These are phyloP conservation scores for Fusarium sp. DNA, from an alignment of 2,329 filamentous ascomycete genomes.

Conservation along the genomic window DNA sequence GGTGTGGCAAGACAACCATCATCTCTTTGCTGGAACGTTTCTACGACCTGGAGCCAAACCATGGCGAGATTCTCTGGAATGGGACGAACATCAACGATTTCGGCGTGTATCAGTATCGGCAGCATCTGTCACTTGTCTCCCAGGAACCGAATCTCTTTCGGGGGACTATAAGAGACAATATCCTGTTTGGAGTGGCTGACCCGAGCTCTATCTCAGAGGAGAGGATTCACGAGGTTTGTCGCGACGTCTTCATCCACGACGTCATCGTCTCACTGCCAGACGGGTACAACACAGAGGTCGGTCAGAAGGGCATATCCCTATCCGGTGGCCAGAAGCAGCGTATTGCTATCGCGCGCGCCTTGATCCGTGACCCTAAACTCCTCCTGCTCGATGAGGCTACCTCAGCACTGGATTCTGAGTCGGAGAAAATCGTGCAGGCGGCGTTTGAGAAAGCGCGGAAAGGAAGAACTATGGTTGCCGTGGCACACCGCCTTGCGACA, in stretches of 20 bases:
- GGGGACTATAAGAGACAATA: constrained; percentile 73
- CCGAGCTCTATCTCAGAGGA: too few relatives aligned
- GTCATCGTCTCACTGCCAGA: too few relatives aligned
- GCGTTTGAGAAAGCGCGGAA: constrained; percentile 71
- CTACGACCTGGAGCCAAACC: constrained; percentile 23
- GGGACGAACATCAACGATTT: constrained; percentile 65
- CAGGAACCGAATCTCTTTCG: constrained; percentile 79
- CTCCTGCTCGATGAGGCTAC: constrained; percentile 78
- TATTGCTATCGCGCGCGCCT: constrained; percentile 72
- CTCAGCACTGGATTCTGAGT: constrained; percentile 67
- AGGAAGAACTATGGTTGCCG: constrained; percentile 73
- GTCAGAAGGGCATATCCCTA: constrained; percentile 65
- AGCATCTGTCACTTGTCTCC: constrained; percentile 72
- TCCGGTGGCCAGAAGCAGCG: constrained; percentile 75
- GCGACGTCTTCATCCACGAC: too few relatives aligned
- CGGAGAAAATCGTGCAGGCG: constrained; percentile 67
- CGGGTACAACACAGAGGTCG: not conserved
- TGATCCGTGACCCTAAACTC: constrained; percentile 69
- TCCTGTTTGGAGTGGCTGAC: constrained; percentile 61
- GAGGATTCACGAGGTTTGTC: too few relatives aligned
- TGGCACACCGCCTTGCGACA: constrained; percentile 63
- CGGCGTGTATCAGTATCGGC: constrained; percentile 70
- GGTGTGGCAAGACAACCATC: too few relatives aligned
- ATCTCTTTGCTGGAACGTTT: too few relatives aligned
- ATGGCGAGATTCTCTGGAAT: constrained; percentile 71